Evolutionary conservation across 495 filamentous ascomycete species (phyloP), one percentile per base, ranked within the genome.

Genomic region (Aeminium ludgeri): DNA sequence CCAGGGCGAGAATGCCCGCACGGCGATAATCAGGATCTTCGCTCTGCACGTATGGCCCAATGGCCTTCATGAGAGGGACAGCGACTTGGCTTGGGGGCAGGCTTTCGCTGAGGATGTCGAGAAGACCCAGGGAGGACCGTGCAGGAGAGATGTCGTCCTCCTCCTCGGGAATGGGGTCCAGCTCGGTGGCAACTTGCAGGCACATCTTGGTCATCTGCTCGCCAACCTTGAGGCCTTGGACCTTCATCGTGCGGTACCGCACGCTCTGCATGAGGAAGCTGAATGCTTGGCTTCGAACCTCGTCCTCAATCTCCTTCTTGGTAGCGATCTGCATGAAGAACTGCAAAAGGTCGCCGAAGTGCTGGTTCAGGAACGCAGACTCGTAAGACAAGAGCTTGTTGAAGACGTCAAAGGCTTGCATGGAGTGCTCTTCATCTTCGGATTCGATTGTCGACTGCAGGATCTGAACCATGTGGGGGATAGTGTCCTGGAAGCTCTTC

Each of bases 381-480:
- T 96, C 86, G 55, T 82, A 92, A 44, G 82, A 82, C 23, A 97
- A 68, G 44, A 96, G 72, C 25, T 82, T 93, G 63, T 97, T 91
- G 70, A 97, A 94, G 38, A 95, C 86, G 59, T 97, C 89, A 53
- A 97, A 97, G 5, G 78, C 79, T 53, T 87, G 80, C 60, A 83
- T 80, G 36, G 78, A 72, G 45, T 77, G 78, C 49, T 91, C 86
- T 45, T 94, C 87, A 53, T 96, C 78, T 7, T 73, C 69, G 20
- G 69, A 66, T 48, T 80, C 70, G 39, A 96, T 76, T 17, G 80
- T 72, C 34, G 76, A 68, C 66, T 94, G 87, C 36, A 97, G 70
- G 8, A 95, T 81, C 16, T 70, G 70, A 28, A 96, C 86, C 86
- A 96, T 92, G 46, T 74, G 54, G 8, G 89, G 91, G 34, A 96